Evolutionary conservation across 306 rosid genomes (phyloP).

Genomic region (Ammopiptanthus mongolicus): DNA sequence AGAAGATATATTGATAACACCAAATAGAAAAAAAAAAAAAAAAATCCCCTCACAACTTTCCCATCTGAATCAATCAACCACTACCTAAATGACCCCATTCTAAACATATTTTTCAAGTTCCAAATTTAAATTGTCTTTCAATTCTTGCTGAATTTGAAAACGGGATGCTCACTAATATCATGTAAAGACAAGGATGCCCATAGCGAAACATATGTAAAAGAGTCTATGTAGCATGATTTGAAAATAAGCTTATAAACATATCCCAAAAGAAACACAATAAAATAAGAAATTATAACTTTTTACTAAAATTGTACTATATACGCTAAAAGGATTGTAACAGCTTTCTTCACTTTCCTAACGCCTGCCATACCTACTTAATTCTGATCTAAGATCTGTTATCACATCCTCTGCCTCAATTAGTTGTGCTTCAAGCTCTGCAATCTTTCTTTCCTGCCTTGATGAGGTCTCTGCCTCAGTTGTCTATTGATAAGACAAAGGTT

Average conservation of each 20-base stretch:
- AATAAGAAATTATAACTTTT: neutral
- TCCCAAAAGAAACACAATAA: neutral
- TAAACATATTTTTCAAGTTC: no score
- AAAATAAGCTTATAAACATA: neutral
- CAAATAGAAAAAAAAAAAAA: no score
- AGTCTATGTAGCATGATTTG: neutral
- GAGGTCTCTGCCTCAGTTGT: conserved; percentile 5
- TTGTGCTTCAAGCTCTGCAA: conserved; percentile 31
- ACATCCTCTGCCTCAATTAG: conserved; percentile 37
- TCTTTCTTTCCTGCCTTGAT: neutral
- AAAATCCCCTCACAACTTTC: no score
- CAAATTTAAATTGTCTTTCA: no score
- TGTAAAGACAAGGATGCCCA: neutral
- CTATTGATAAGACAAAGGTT: neutral
- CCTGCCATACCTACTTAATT: conserved; percentile 8
- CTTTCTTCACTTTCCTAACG: neutral
- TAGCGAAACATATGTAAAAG: neutral
- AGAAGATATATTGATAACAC: no score
- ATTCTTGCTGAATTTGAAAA: no score
- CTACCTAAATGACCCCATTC: no score
- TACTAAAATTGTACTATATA: neutral
- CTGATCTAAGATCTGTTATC: conserved; percentile 30
- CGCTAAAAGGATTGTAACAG: neutral
- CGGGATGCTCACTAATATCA: no score
- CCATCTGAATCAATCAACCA: no score